Conservation (phyloP, 164 flowering plant genomes). For the Chimonanthus praecox region DNA sequence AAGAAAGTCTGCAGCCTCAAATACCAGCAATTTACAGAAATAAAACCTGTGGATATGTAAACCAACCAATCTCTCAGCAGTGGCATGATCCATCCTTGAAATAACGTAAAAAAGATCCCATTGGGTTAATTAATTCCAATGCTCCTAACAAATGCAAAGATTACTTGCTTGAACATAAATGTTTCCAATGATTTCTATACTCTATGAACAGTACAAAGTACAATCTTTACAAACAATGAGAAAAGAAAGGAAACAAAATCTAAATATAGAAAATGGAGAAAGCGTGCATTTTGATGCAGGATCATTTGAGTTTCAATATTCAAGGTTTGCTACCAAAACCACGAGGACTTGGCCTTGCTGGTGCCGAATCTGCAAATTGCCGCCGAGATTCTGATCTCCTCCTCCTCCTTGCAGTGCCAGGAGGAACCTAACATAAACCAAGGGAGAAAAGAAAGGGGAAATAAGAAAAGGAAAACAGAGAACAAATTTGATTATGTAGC, state of each 20-base stretch:
- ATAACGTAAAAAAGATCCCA: no score
- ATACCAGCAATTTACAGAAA: no score
- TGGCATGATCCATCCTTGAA: neutral
- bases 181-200: neutral
- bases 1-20: no score
- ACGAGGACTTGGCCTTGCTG: constrained; percentile 65
- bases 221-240: no score
- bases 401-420: constrained; percentile 84
- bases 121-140: neutral
- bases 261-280: neutral
- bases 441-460: neutral
- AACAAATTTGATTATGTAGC: neutral
- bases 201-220: neutral
- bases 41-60: no score
- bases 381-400: constrained; percentile 59
- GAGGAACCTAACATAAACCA: constrained; percentile 49
- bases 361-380: constrained; percentile 48
- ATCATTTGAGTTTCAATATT: constrained; percentile 2
- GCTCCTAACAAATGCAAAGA: neutral
- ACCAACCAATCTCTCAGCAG: neutral
- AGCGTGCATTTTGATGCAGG: neutral
- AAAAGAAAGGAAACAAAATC: neutral
- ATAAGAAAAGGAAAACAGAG: neutral
- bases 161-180: neutral
- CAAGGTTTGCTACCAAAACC: constrained; percentile 69